Percentiles rank a stretch among this genome's conserved stretches.
Conservation (phyloP, 176 grass and related monocot genomes). For the Pharus latifolius region DNA sequence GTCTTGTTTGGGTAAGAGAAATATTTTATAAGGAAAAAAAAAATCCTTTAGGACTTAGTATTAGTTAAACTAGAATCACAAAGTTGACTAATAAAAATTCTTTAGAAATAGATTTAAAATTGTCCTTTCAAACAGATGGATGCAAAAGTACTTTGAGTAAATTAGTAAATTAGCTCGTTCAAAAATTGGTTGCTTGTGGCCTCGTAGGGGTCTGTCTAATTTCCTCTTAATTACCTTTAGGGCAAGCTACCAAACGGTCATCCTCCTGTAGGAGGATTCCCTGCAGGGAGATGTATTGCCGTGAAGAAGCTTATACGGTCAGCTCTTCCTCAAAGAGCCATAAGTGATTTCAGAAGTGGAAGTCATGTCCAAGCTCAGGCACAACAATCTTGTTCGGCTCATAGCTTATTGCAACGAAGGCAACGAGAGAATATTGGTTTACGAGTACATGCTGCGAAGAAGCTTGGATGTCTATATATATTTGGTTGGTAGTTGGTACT, state of each 20-base stretch:
- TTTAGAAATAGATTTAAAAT: no score
- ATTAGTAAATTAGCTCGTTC: no score
- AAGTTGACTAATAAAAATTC: no score
- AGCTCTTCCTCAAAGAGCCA: not conserved
- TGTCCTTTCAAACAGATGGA: no score
- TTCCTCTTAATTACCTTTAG: not conserved
- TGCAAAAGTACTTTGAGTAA: no score
- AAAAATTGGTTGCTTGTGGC: no score
- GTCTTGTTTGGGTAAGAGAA: no score
- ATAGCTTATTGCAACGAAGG: constrained; percentile 11
- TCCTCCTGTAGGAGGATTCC: no score
- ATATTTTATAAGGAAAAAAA: no score
- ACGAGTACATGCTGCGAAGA: constrained; percentile 8
- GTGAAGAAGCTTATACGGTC: constrained; percentile 1
- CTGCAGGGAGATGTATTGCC: constrained; percentile 7
- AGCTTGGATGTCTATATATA: constrained; percentile 15
- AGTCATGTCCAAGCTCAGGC: constrained; percentile 14
- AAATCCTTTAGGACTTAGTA: no score
- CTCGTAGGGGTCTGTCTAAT: no score
- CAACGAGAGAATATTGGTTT: not conserved
- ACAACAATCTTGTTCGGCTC: not conserved
- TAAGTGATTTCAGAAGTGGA: constrained; percentile 5
- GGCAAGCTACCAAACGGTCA: not conserved
- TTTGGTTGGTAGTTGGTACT: constrained; percentile 14
- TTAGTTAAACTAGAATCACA: no score